Conservation (phyloP, 2,329 filamentous ascomycete species). For the Akanthomyces dipterigenus region DNA sequence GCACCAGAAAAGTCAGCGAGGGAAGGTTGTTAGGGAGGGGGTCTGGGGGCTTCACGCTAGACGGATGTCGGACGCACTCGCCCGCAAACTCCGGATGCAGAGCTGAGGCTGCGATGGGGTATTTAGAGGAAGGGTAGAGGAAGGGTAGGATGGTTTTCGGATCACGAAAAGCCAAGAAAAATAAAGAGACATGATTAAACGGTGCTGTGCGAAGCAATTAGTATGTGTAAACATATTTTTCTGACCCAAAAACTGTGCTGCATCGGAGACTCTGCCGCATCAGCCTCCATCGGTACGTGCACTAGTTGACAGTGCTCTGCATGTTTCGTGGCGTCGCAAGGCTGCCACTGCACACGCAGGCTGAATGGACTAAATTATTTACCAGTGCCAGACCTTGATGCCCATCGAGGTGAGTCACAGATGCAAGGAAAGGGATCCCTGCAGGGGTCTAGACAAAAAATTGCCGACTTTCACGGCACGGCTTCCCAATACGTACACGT, state of each 20-base stretch:
- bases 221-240: not conserved
- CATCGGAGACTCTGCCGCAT: not conserved
- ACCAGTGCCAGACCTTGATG: not conserved
- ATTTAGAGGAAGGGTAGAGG: no score
- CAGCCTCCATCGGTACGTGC: not conserved
- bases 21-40: not conserved
- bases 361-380: not conserved
- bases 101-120: not conserved
- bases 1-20: not conserved
- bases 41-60: not conserved
- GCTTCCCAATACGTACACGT: no score
- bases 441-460: not conserved
- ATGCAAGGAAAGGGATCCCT: not conserved
- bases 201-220: not conserved
- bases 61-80: slow-evolving; percentile 3
- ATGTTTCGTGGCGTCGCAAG: not conserved
- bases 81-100: slow-evolving; percentile 12
- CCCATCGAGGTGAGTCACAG: slow-evolving; percentile 5
- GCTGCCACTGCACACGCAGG: slow-evolving; percentile 7
- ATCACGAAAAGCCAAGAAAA: not conserved
- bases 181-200: not conserved
- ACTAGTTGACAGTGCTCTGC: not conserved
- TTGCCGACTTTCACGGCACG: not conserved
- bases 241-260: not conserved
- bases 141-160: no score